phyloP scores from a whole-genome alignment of 306 rosid species.

The Cyclanthera cordifolia region DNA sequence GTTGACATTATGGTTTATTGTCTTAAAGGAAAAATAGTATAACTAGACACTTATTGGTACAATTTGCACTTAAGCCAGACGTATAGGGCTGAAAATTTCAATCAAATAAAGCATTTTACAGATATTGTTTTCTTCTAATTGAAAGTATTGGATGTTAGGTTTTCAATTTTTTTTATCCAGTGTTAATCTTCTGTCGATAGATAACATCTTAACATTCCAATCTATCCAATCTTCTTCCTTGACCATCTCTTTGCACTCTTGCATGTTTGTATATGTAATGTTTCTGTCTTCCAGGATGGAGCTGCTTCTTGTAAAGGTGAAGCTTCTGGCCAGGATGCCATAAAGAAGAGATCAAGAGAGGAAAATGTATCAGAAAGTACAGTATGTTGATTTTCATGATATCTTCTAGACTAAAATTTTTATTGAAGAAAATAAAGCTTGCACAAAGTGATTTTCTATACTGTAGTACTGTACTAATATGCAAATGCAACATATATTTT shows the following conservation, averaged over 20 bases:
- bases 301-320: slow-evolving; percentile 31
- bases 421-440: neutral
- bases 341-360: slow-evolving; percentile 38
- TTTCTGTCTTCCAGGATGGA: slow-evolving; percentile 37
- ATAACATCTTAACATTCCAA: neutral
- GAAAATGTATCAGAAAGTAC: slow-evolving; percentile 23
- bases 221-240: neutral
- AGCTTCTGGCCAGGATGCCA: slow-evolving; percentile 30
- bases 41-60: neutral
- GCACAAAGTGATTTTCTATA: neutral
- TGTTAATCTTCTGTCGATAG: neutral
- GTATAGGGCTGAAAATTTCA: neutral
- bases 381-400: slow-evolving; percentile 28
- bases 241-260: neutral
- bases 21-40: neutral
- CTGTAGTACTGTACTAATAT: neutral
- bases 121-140: neutral
- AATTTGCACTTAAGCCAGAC: neutral
- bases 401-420: neutral
- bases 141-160: neutral
- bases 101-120: neutral
- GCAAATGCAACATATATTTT: neutral
- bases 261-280: neutral
- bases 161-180: neutral
- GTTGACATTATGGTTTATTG: neutral